Evolutionary conservation across 2,329 filamentous ascomycete species (phyloP).

Genomic region (Hymenoscyphus repandus): DNA sequence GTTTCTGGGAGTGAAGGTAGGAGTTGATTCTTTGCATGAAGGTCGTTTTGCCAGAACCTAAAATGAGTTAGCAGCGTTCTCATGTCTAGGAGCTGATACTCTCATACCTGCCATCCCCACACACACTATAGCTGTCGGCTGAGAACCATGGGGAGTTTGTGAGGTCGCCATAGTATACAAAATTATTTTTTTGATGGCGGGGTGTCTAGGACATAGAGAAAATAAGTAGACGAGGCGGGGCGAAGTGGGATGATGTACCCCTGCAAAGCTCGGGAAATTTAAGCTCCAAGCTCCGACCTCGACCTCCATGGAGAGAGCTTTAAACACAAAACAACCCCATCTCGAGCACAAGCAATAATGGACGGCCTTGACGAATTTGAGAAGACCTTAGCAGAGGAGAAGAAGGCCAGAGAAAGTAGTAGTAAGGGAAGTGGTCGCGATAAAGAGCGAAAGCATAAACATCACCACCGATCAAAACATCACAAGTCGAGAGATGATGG

Average conservation of each 20-base stretch:
- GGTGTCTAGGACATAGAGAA: constrained; percentile 2
- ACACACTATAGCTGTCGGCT: constrained; percentile 79
- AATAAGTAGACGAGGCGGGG: constrained; percentile 18
- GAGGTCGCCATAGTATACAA: constrained; percentile 36
- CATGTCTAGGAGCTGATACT: constrained; percentile 1
- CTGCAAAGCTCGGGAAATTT: constrained; percentile 12
- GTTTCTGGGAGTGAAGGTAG: constrained; percentile 74
- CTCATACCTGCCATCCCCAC: constrained; percentile 85
- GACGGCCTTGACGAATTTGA: constrained; percentile 69
- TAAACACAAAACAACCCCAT: neutral
- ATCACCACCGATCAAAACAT: constrained; percentile 32
- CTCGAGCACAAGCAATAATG: constrained; percentile 38
- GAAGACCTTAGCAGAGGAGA: constrained; percentile 64
- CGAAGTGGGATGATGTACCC: constrained; percentile 18
- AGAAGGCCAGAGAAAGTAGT: constrained; percentile 44
- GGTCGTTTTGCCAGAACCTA: constrained; percentile 95
- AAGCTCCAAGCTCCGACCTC: constrained; percentile 10
- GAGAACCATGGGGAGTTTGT: constrained; percentile 25
- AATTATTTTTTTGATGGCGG: constrained; percentile 1
- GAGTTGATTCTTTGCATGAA: constrained; percentile 99
- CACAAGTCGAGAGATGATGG: constrained; percentile 27
- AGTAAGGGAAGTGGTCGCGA: constrained; percentile 43
- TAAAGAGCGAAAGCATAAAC: constrained; percentile 33
- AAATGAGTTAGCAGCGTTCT: constrained; percentile 3
- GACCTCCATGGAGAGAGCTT: neutral